Evolutionary conservation across 306 rosid genomes (phyloP), one percentile per base, ranked within the genome.

Genomic region (Fragaria iinumae): DNA sequence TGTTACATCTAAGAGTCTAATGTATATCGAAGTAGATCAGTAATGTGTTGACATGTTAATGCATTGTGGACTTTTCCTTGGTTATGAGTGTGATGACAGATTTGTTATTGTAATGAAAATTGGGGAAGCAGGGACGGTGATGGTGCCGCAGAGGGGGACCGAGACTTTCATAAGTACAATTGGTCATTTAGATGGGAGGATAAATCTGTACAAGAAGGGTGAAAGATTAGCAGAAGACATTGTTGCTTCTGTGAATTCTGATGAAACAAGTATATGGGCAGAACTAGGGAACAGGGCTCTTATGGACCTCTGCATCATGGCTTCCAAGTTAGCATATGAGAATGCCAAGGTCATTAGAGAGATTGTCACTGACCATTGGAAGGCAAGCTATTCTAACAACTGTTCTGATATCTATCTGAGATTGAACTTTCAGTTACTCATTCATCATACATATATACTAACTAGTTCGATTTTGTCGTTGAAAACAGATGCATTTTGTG

Each of bases 271-370:
- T 52, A 56, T 72, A 2, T 59, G 17, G 38, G 77, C 68, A 63
- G 83, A 85, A 47, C 29, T 79, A 76, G 89, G 85, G 53, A 84
- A 75, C 77, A 76, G 77, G 66, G 77, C 83, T 84, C 85, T 91
- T 29, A 80, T 88, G 86, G 97, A 90, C 67, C 90, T 91, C 60
- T 91, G 97, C 83, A 74, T 89, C 14, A 86, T 89, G 93, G 91
- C 95, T 50, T 83, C 97, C 69, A 91, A 89, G 87, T 76, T 89
- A 77, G 92, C 91, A 27, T 91, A 89, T 36, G 97, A 91, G 89
- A 91, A 91, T 76, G 87, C 85, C 20, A 50, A 63, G 27, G 85
- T 89, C 72, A 75, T 89, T 34, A 72, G 77, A 67, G 72, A 73
- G 34, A 20, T 88, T 20, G 89, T 91, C 20, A 67, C 50, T 70